A percentile compares a stretch with the other conserved stretches of the same genome.
Conservation (phyloP, 2,329 filamentous ascomycete species). For the Anisogramma anomala region DNA sequence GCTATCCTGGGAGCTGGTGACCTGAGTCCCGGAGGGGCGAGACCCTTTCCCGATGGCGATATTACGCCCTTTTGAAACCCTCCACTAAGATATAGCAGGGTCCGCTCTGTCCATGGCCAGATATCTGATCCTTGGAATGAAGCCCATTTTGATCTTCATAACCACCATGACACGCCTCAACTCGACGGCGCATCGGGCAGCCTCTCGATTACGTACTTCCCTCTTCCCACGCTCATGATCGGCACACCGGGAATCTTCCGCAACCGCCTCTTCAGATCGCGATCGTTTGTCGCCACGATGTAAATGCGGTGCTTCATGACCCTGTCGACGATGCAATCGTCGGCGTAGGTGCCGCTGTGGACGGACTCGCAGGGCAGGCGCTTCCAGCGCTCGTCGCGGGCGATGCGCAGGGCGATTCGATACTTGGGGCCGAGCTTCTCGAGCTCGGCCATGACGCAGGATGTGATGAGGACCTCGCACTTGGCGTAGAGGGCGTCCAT, state of each 20-base stretch:
- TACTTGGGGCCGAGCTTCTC: slow-evolving; percentile 87
- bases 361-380: slow-evolving; percentile 60
- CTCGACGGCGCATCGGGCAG: slow-evolving; percentile 72
- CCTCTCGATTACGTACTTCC: slow-evolving; percentile 91
- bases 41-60: too few relatives aligned
- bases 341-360: slow-evolving; percentile 77
- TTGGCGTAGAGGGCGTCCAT: slow-evolving; percentile 94
- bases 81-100: too few relatives aligned
- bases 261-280: slow-evolving; percentile 70
- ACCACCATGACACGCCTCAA: slow-evolving; percentile 18
- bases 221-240: slow-evolving; percentile 70
- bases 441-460: slow-evolving; percentile 49
- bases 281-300: slow-evolving; percentile 64
- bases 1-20: too few relatives aligned
- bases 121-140: not conserved
- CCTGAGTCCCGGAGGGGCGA: too few relatives aligned
- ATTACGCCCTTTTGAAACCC: too few relatives aligned
- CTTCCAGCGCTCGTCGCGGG: slow-evolving; percentile 81
- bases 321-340: slow-evolving; percentile 54
- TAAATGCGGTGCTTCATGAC: slow-evolving; percentile 65
- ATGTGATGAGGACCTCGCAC: slow-evolving; percentile 77
- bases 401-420: slow-evolving; percentile 72
- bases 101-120: too few relatives aligned
- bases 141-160: not conserved
- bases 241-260: slow-evolving; percentile 60